Evolutionary conservation across 164 flowering plant genomes (phyloP), one percentile per base, ranked within the genome.

Genomic region (Tinospora cordifolia): DNA sequence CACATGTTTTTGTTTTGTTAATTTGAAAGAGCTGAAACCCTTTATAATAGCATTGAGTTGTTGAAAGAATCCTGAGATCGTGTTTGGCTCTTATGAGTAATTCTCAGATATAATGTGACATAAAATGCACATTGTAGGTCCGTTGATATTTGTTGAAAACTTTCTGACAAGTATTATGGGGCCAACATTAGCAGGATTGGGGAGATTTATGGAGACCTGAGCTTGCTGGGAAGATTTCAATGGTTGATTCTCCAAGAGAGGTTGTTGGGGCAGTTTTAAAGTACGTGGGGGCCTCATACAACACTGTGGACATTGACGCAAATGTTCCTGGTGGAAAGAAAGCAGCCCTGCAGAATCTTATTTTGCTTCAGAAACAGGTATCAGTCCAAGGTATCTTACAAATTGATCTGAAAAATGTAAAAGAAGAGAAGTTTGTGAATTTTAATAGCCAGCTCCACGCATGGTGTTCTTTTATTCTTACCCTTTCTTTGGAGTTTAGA

Each of bases 241-340:
- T 93, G 98, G 83, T 91, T 75, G 87, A 89, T 81, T 85, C 92
- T 79, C 90, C 97, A 12, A 81, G 98, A 79, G 98, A 91, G 75
- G 84, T 93, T 69, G 69, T 90, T 79, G 98, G 98, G 78, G 87
- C 90, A 44, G 94, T 91, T 71, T 77, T 93, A 80, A 93, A 93
- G 81, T 86, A 84, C 62, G 89, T 91, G 96, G 98, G 98, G 46
- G 88, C 89, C 71, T 93, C 98, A 59, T 93, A 93, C 77, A 93
- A 91, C 77, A 87, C 92, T 21, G 68, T 65, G 38, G 75, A 90
- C 77, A 77, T 93, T 47, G 84, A 84, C 8, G 73, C 77, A 58
- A 77, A 91, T 75, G 89, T 90, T 75, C 63, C 77, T 73, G 97
- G 98, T 72, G 98, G 98, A 72, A 87, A 78, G 72, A 69, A 76